Base-by-base conservation (phyloP, 805 yeast genomes). In the Tetrapisispora pingtungensis region DNA sequence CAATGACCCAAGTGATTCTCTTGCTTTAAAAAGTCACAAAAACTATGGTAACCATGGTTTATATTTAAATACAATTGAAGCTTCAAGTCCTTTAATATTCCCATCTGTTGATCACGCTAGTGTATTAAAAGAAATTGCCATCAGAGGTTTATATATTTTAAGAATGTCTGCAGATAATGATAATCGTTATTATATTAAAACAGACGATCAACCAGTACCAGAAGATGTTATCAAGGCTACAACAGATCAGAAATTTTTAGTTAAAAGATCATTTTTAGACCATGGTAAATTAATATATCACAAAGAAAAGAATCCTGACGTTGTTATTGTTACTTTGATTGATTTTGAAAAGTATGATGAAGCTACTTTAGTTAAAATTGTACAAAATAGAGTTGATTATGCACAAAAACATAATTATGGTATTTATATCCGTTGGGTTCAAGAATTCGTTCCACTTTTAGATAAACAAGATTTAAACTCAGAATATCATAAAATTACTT, bases 331-430 rank as follows among this genome's bases (percentile, higher is more conserved):
- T 14, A 77, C 94, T 0, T 81, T 84, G 2, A 67, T 89, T 26
- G 95, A 88, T 66, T 84, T 77, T 54, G 84, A 82, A 42, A 75
- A 72, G 44, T 78, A 77, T 54, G 76, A 79, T 27, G 58, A 74
- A 33, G 73, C 74, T 18, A 77, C 80, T 30, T 68, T 87, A 37
- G 77, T 80, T 15, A 75, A 75, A 44, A 70, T 89, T 44, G 82
- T 87, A 17, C 94, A 87, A 61, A 88, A 88, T 62, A 75, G 97
- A 57, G 82, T 84, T 26, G 89, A 87, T 61, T 90, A 89, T 59
- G 95, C 95, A 6, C 84, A 81, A 61, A 70, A 69, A 12, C 88
- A 86, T 56, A 75, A 76, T 33, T 90, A 81, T 61, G 97, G 96
- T 28, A 65, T 87, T 24, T 90, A 87, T 56, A 77, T 84, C 20